Evolutionary conservation across 257 asterid species (phyloP).

Genomic region (Solanum sejunctum): DNA sequence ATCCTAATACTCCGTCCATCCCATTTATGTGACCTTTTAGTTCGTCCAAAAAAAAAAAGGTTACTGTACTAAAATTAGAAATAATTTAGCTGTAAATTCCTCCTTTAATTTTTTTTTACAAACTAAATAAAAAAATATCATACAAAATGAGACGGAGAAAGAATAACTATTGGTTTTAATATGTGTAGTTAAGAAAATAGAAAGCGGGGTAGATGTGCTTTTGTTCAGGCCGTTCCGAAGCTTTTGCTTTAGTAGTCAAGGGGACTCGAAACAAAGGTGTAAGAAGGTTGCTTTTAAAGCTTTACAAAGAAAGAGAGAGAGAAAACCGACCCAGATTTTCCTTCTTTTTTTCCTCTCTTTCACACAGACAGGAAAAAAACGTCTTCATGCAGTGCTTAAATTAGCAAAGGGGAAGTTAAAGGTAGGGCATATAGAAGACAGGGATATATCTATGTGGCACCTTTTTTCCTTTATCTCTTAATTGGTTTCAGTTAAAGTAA

Average conservation of each 20-base stretch:
- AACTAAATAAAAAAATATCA: too few species aligned
- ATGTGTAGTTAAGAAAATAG: neutral
- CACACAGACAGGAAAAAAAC: neutral
- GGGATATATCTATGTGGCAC: neutral
- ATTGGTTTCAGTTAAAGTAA: constrained; percentile 57
- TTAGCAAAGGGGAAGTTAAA: constrained; percentile 39
- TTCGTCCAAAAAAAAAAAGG: too few species aligned
- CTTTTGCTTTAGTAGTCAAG: constrained; percentile 76
- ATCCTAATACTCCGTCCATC: too few species aligned
- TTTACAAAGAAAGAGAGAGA: constrained; percentile 7
- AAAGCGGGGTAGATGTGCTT: neutral
- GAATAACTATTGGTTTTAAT: neutral
- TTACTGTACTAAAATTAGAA: too few species aligned
- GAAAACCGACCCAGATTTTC: constrained; percentile 10
- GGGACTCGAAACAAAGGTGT: constrained; percentile 17
- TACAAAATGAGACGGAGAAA: too few species aligned
- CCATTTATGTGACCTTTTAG: too few species aligned
- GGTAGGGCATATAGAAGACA: neutral
- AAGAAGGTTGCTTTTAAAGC: neutral
- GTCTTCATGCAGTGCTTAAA: constrained; percentile 32
- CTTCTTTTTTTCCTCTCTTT: constrained; percentile 1
- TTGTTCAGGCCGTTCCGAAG: constrained; percentile 18
- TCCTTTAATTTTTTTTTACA: too few species aligned
- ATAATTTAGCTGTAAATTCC: too few species aligned
- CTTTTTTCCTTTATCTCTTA: constrained; percentile 59